Evolutionary conservation across 352 stramenopile species (phyloP), one percentile per base, ranked within the genome.

Genomic region (Pythium periplocum): DNA sequence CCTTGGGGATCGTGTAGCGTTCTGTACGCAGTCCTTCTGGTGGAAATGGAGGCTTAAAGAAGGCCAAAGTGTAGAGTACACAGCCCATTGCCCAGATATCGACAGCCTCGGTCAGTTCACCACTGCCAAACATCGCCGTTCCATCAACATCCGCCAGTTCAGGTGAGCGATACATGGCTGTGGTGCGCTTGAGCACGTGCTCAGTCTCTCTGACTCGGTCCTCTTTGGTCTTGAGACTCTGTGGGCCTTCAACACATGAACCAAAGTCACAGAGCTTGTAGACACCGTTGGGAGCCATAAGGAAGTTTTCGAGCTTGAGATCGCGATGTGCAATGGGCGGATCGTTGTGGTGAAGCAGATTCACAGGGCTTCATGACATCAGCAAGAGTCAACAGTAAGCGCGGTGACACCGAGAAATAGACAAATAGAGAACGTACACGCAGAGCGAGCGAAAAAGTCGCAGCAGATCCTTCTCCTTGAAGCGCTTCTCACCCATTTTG

Each of bases 301-400:
- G 66, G 53, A 99, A 97, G 71, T 99, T 99, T 62, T 98, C 95
- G 31, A 98, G 82, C 73, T 99, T 99, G 26, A 99, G 70, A 73
- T 99, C 96, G 34, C 96, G 85, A 63, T 99, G 96, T 2, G 96
- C 88, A 51, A 99, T 92, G 1, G 96, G 82, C 33, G 95, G 93
- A 34, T 93, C 71, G 41, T 95, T 77, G 36, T 66, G 55, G 55
- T 93, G 79, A 17, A 93, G 56, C 54, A 85, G 49, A 10, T 64
- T 66, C 36, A 90, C 75, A 8, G 81, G 78, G 4, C 80, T 91
- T 43, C 8, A 34, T 26, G 17, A 26, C 17, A 26, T 26, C 17
- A 26, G 17, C 17, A 26, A 26, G 17, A 26, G 17, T 26, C 17
- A 26, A 26, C 17, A 26, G 17, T 26, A 26, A 26, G 17, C 17